Evolutionary conservation across 169 alveolate genomes (phyloP), one percentile per base, ranked within the genome.

Genomic region (Babesia caballi): DNA sequence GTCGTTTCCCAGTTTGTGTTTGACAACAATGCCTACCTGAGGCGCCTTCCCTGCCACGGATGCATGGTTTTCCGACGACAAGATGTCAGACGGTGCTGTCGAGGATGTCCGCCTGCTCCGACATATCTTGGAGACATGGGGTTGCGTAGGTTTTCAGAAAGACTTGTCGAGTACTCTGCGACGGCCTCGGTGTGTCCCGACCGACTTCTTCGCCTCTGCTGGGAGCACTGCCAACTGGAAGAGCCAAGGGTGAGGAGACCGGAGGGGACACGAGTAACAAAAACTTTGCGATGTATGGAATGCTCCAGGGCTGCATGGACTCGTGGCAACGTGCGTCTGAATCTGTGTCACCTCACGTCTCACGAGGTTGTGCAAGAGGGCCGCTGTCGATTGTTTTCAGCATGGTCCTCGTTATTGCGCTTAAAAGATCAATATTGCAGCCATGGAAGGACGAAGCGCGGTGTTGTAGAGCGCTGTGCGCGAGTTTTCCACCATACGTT

Each of bases 41-140:
- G n/a, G n/a, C n/a, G n/a, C n/a, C n/a, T n/a, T n/a, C n/a, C n/a
- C n/a, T n/a, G n/a, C n/a, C n/a, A n/a, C n/a, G n/a, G n/a, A n/a
- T n/a, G n/a, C n/a, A n/a, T n/a, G n/a, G n/a, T n/a, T n/a, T n/a
- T n/a, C n/a, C n/a, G n/a, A 17, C 12, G 2, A 38, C 44, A 38
- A 8, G 67, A 63, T 63, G 73, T 4, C 27, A 1, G 35, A 32
- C 21, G 49, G 14, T 11, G 47, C 46, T 9, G 4, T 63, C 1
- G 73, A 63, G 27, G 73, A 49, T n/a, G 46, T 63, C 9, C 33
- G 51, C 30, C 44, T 63, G 73, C 60, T 63, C 17, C 73, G 49
- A 28, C 41, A 46, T 32, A 21, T 15, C 3, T 61, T 63, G 49
- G 53, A 63, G 51, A 35, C 61, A 5, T 35, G 17, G 49, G 73